These are phyloP conservation scores for Alternaria sp. DNA, from an alignment of 2,329 filamentous ascomycete species.

Conservation along the genomic window DNA sequence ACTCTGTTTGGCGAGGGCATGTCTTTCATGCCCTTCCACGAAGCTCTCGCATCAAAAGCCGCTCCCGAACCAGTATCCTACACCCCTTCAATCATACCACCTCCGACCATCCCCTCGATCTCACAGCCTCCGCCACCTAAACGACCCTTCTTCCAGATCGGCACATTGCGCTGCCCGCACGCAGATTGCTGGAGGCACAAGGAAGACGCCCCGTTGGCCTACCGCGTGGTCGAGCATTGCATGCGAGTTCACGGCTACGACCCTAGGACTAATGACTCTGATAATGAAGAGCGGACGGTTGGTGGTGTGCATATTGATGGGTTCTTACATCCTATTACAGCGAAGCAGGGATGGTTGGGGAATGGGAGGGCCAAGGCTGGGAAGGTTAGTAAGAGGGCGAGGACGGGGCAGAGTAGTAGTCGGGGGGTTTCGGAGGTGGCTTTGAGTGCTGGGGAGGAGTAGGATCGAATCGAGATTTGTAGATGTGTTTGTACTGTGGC, in stretches of 20 bases:
- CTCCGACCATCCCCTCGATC: slow-evolving; percentile 5
- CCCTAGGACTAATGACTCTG: slow-evolving; percentile 50
- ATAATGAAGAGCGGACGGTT: slow-evolving; percentile 56
- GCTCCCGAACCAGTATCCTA: slow-evolving; percentile 43
- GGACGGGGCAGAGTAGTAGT: slow-evolving; percentile 1
- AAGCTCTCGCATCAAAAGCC: slow-evolving; percentile 38
- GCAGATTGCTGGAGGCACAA: slow-evolving; percentile 34
- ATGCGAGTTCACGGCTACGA: slow-evolving; percentile 53
- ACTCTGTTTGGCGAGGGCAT: slow-evolving; percentile 77
- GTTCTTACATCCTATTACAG: slow-evolving; percentile 64
- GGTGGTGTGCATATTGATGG: slow-evolving; percentile 73
- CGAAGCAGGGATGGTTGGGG: slow-evolving; percentile 39
- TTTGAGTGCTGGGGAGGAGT: neutral
- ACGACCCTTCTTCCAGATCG: slow-evolving; percentile 37
- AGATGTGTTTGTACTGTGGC: neutral
- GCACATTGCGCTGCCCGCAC: slow-evolving; percentile 43
- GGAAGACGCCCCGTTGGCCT: slow-evolving; percentile 32
- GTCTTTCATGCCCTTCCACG: slow-evolving; percentile 64
- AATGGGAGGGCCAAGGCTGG: slow-evolving; percentile 30
- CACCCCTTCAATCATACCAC: slow-evolving; percentile 38
- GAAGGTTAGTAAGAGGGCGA: slow-evolving; percentile 22
- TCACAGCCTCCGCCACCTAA: slow-evolving; percentile 9
- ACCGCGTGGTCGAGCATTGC: slow-evolving; percentile 54
- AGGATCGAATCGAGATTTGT: neutral
- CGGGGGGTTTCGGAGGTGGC: neutral